Evolutionary conservation across 331 rosid species (phyloP), one percentile per base, ranked within the genome.

Genomic region (Prunus yedoensis): DNA sequence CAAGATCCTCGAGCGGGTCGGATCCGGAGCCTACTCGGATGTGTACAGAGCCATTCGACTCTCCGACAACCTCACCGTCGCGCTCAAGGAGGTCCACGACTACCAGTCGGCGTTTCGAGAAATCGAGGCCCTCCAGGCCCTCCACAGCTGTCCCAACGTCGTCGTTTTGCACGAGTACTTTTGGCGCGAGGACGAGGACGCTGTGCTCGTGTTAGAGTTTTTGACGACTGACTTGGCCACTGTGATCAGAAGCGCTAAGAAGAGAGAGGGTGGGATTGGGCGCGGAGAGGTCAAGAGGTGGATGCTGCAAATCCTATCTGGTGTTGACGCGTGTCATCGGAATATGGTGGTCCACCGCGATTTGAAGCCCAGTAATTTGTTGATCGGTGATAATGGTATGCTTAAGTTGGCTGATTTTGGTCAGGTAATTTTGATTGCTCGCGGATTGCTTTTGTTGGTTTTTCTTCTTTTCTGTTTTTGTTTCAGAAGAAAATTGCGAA

Each of bases 171-270:
- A 86, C 77, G 99, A 95, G 79, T 91, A 85, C 86, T 95, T 95
- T 85, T 94, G 96, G 97, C 86, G 90, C 57, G 96, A 92, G 70
- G 97, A 89, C 47, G 97, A 94, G 73, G 91, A 94, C 74, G 97
- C 97, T 1, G 99, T 94, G 38, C 90, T 94, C 16, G 97, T 94
- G 5, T 82, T 94, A 10, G 97, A 94, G 87, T 92, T 72, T 54
- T 62, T 95, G 59, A 65, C 64, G 14, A 87, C 85, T 5, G 94
- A 95, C 75, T 74, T 95, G 69, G 89, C 88, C 9, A 13, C 88
- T 0, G 90, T 92, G 62, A 83, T 92, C 79, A 45, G 61, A 32
- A 88, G 87, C 62, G 93, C 88, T 17, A 82, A 78, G 78, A 89
- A 85, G 86, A 74, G 49, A 3, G 84, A 78, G 6, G 87, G 27